Evolutionary conservation across 2,329 filamentous ascomycete genomes (phyloP).

Genomic region (Dothideomycetes sp.): DNA sequence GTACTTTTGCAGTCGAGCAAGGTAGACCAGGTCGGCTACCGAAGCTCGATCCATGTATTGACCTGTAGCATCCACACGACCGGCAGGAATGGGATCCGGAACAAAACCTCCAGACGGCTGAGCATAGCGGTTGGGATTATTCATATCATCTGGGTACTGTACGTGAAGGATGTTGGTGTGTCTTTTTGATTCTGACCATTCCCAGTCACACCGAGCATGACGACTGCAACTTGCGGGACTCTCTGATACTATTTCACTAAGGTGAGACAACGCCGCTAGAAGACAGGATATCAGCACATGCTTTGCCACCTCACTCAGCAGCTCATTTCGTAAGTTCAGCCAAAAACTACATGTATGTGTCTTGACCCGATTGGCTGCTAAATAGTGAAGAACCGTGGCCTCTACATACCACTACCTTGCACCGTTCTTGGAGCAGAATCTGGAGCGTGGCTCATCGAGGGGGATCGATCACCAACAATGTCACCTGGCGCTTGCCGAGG

Average conservation of each 20-base stretch:
- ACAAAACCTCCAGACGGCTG: too few relatives aligned
- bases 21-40: conserved; percentile 60
- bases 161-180: too few relatives aligned
- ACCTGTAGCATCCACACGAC: neutral
- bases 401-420: neutral
- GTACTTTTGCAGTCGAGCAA: conserved; percentile 67
- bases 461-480: neutral
- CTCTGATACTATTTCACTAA: neutral
- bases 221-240: neutral
- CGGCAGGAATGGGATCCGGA: neutral
- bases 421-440: too few relatives aligned
- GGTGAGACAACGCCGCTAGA: neutral
- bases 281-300: neutral
- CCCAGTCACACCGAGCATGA: neutral
- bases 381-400: neutral
- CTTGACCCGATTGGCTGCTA: neutral
- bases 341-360: neutral
- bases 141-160: too few relatives aligned
- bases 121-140: too few relatives aligned
- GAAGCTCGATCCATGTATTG: neutral
- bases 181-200: too few relatives aligned
- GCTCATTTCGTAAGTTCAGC: neutral
- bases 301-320: neutral
- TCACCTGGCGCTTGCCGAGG: neutral
- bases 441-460: neutral